Percentiles rank a stretch among this genome's conserved stretches.
These are phyloP conservation scores for Triticum turgidum DNA, from an alignment of 176 grass and related monocot genomes.

Conservation along the genomic window DNA sequence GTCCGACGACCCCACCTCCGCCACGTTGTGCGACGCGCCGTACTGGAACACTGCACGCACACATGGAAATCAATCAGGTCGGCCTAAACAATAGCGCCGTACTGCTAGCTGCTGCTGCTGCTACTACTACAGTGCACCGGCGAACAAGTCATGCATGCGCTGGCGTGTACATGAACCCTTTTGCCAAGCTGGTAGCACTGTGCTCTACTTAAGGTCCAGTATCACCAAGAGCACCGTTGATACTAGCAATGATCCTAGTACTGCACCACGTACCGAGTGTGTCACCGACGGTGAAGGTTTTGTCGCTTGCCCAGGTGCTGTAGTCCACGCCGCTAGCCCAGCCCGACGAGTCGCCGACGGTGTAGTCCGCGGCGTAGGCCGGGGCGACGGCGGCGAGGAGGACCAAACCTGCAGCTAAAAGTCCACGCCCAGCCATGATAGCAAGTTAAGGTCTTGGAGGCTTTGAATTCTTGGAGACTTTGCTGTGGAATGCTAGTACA, in stretches of 20 bases:
- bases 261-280: constrained; percentile 52
- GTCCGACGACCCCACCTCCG: constrained; percentile 70
- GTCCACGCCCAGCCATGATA: constrained; percentile 39
- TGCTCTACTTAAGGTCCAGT: background rate
- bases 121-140: background rate
- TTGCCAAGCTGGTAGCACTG: too few species aligned
- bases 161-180: background rate
- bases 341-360: constrained; percentile 70
- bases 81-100: background rate
- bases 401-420: constrained; percentile 29
- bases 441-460: too few species aligned
- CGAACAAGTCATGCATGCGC: background rate
- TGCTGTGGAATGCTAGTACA: background rate
- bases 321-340: constrained; percentile 77
- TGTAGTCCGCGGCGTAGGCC: constrained; percentile 56
- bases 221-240: background rate
- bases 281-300: constrained; percentile 68
- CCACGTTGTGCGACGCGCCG: constrained; percentile 51
- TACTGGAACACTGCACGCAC: constrained; percentile 75
- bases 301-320: constrained; percentile 56
- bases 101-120: too few species aligned
- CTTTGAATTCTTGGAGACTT: background rate
- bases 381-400: constrained; percentile 43
- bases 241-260: background rate
- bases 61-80: background rate